Percentiles rank a stretch among this genome's conserved stretches.
These are phyloP conservation scores for Pachyrhizus erosus DNA, from an alignment of 306 rosid species.

Conservation along the genomic window DNA sequence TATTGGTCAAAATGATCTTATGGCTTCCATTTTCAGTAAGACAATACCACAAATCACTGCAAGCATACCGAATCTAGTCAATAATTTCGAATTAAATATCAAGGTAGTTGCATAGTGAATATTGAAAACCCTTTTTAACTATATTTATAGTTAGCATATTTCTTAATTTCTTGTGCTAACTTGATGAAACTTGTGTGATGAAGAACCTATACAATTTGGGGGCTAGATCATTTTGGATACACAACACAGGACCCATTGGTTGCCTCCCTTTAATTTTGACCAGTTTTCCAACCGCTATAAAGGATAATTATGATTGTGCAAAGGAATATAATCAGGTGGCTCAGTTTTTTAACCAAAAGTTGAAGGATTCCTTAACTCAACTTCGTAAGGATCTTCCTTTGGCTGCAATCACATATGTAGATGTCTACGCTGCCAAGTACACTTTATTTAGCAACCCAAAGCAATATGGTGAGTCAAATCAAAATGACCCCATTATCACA, in stretches of 20 bases:
- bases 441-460: conserved; percentile 45
- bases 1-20: conserved; percentile 70
- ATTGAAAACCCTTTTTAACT: neutral
- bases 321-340: conserved; percentile 60
- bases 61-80: neutral
- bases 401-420: conserved; percentile 66
- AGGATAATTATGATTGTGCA: conserved; percentile 57
- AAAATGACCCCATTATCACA: neutral
- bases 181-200: conserved; percentile 11
- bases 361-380: conserved; percentile 53
- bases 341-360: conserved; percentile 53
- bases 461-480: conserved; percentile 46
- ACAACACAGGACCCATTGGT: conserved; percentile 47
- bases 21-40: conserved; percentile 43
- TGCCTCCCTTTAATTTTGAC: conserved; percentile 40
- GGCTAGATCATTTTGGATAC: conserved; percentile 48
- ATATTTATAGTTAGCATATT: neutral
- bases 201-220: conserved; percentile 40
- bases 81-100: neutral
- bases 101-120: neutral
- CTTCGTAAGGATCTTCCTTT: conserved; percentile 53
- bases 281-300: neutral
- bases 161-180: neutral
- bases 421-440: conserved; percentile 43
- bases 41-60: neutral